Percentiles rank a stretch among this genome's conserved stretches.
Evolutionary conservation across 192 early-diverging fungal genomes (phyloP).

Genomic region (Coemansia sp.): DNA sequence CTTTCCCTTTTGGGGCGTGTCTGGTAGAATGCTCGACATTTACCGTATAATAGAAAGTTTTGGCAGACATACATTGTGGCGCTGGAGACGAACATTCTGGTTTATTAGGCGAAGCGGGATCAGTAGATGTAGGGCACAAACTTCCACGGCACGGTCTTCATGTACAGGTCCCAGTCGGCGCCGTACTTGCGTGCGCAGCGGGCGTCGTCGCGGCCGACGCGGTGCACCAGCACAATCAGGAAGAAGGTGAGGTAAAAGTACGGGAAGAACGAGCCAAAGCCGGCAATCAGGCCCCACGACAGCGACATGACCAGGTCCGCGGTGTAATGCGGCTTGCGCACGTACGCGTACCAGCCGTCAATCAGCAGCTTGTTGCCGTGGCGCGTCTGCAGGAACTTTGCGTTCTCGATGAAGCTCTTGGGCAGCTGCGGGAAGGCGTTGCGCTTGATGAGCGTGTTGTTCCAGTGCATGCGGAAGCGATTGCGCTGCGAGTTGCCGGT

Average conservation of each 20-base stretch:
- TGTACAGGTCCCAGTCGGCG: conserved; percentile 89
- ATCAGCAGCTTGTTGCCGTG: conserved; percentile 77
- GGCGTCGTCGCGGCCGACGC: conserved; percentile 80
- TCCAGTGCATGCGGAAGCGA: conserved; percentile 67
- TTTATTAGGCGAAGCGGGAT: background rate
- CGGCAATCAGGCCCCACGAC: conserved; percentile 86
- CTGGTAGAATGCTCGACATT: too few species aligned
- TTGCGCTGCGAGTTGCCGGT: conserved; percentile 89
- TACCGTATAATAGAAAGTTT: too few species aligned
- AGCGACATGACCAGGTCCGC: conserved; percentile 92
- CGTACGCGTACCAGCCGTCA: conserved; percentile 89
- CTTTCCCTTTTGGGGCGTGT: background rate
- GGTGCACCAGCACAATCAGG: conserved; percentile 82
- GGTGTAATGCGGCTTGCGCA: conserved; percentile 91
- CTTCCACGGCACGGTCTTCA: conserved; percentile 71
- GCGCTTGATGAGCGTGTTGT: conserved; percentile 51
- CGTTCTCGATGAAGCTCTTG: conserved; percentile 62
- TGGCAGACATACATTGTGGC: too few species aligned
- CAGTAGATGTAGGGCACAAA: conserved; percentile 79
- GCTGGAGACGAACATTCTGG: background rate
- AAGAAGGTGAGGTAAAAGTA: conserved; percentile 97
- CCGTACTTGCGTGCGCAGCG: conserved; percentile 90
- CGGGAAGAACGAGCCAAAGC: conserved; percentile 73
- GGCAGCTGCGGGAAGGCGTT: conserved; percentile 57
- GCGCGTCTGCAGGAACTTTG: conserved; percentile 83